These are phyloP conservation scores for Claviceps quebecensis DNA, from an alignment of 2,329 filamentous ascomycete species.

Conservation along the genomic window DNA sequence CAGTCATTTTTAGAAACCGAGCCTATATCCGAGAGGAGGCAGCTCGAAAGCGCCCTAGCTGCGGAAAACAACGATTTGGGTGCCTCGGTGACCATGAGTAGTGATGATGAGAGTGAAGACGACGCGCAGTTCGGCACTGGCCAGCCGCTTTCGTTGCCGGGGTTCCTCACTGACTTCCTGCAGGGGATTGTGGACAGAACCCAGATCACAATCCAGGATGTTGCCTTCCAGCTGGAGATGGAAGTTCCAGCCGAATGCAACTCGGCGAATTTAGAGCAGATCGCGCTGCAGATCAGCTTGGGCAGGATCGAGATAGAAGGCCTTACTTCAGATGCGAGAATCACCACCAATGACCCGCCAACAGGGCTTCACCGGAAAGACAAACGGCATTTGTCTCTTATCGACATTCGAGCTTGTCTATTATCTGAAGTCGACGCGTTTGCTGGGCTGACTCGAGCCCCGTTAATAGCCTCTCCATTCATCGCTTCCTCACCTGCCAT, in stretches of 20 bases:
- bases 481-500: slow-evolving; percentile 38
- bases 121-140: slow-evolving; percentile 53
- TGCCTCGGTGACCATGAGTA: slow-evolving; percentile 46
- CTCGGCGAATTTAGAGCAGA: slow-evolving; percentile 33
- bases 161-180: slow-evolving; percentile 56
- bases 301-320: slow-evolving; percentile 54
- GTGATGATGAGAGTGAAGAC: slow-evolving; percentile 49
- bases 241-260: slow-evolving; percentile 37
- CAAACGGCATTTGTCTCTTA: slow-evolving; percentile 50
- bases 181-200: slow-evolving; percentile 61
- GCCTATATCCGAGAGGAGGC: slow-evolving; percentile 47
- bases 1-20: slow-evolving; percentile 67
- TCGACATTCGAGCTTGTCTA: slow-evolving; percentile 47
- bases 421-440: slow-evolving; percentile 57
- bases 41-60: slow-evolving; percentile 54
- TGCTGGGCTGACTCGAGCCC: slow-evolving; percentile 41
- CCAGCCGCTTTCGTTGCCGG: slow-evolving; percentile 52
- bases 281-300: slow-evolving; percentile 52
- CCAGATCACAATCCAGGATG: slow-evolving; percentile 49
- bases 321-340: slow-evolving; percentile 33
- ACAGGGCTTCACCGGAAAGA: slow-evolving; percentile 40
- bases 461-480: slow-evolving; percentile 33
- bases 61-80: slow-evolving; percentile 48
- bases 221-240: slow-evolving; percentile 53
- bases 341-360: slow-evolving; percentile 10